phyloP scores from a whole-genome alignment of 1,139 yeast species.

The Lodderomyces jiufengensis region DNA sequence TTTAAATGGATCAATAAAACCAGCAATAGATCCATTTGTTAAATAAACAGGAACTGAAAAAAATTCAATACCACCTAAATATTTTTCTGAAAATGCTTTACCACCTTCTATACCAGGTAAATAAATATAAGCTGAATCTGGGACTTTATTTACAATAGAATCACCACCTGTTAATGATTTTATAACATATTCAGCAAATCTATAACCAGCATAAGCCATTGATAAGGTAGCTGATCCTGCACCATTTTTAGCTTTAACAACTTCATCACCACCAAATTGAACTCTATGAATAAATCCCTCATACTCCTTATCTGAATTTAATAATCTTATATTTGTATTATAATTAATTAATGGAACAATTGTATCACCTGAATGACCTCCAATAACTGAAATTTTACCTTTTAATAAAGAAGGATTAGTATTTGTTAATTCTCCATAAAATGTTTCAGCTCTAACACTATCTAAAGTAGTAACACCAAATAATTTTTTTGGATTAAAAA shows the following conservation, averaged over 20 bases:
- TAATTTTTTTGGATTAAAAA: constrained; percentile 60
- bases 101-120: constrained; percentile 57
- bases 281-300: constrained; percentile 54
- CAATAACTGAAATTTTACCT: constrained; percentile 57
- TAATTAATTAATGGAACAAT: constrained; percentile 54
- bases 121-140: constrained; percentile 60
- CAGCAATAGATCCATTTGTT: constrained; percentile 46
- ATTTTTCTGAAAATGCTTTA: constrained; percentile 34
- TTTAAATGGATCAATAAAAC: constrained; percentile 44
- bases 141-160: constrained; percentile 17
- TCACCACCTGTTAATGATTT: constrained; percentile 35
- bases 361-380: constrained; percentile 78
- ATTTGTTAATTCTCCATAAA: constrained; percentile 44
- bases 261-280: constrained; percentile 79
- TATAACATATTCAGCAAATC: constrained; percentile 54
- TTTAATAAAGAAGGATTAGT: constrained; percentile 31
- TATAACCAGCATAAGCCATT: constrained; percentile 75
- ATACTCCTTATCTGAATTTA: constrained; percentile 25
- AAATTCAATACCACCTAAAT: constrained; percentile 44
- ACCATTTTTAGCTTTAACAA: constrained; percentile 72
- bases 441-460: constrained; percentile 66
- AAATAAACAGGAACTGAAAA: constrained; percentile 62
- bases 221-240: constrained; percentile 76
- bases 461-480: constrained; percentile 76
- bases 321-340: constrained; percentile 25